Percentiles rank a stretch among this genome's conserved stretches.
phyloP scores from a whole-genome alignment of 2,329 filamentous ascomycete genomes.

The Zarea fungicola region DNA sequence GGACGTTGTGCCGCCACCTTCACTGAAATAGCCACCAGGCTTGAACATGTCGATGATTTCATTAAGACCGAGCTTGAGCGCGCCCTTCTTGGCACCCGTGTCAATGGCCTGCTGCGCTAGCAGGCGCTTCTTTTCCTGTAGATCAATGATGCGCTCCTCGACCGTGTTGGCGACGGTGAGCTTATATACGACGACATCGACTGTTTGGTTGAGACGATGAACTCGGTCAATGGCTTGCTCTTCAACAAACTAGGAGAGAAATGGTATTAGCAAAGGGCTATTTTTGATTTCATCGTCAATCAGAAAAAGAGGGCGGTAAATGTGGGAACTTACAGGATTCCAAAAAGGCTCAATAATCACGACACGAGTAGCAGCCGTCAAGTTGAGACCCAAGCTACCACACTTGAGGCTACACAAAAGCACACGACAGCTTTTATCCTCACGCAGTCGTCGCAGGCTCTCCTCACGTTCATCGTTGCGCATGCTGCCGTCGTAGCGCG shows the following conservation, averaged over 20 bases:
- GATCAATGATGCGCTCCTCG: slow-evolving; percentile 87
- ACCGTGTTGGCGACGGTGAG: slow-evolving; percentile 82
- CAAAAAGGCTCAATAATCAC: slow-evolving; percentile 97
- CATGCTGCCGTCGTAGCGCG: slow-evolving; percentile 94
- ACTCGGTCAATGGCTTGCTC: slow-evolving; percentile 98
- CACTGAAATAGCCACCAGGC: slow-evolving; percentile 48
- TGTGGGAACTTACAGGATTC: slow-evolving; percentile 66
- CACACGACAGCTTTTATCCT: slow-evolving; percentile 69
- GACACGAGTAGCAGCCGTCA: slow-evolving; percentile 89
- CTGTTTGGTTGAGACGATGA: slow-evolving; percentile 93
- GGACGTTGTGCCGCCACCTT: slow-evolving; percentile 27
- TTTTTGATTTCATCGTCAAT: neutral
- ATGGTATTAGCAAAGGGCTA: slow-evolving; percentile 10
- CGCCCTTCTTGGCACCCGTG: slow-evolving; percentile 64
- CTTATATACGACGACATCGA: slow-evolving; percentile 93
- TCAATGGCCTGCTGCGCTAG: slow-evolving; percentile 92
- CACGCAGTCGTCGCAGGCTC: slow-evolving; percentile 70
- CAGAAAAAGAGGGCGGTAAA: neutral
- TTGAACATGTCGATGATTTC: slow-evolving; percentile 91
- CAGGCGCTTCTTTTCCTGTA: slow-evolving; percentile 90
- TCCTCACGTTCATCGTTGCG: slow-evolving; percentile 87
- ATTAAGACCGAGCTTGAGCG: slow-evolving; percentile 81
- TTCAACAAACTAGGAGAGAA: slow-evolving; percentile 69
- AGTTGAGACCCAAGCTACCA: slow-evolving; percentile 84
- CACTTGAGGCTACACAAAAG: slow-evolving; percentile 92